phyloP scores from a whole-genome alignment of 1,284 basidiomycete genomes.

The Rhodotorula mucilaginosa region DNA sequence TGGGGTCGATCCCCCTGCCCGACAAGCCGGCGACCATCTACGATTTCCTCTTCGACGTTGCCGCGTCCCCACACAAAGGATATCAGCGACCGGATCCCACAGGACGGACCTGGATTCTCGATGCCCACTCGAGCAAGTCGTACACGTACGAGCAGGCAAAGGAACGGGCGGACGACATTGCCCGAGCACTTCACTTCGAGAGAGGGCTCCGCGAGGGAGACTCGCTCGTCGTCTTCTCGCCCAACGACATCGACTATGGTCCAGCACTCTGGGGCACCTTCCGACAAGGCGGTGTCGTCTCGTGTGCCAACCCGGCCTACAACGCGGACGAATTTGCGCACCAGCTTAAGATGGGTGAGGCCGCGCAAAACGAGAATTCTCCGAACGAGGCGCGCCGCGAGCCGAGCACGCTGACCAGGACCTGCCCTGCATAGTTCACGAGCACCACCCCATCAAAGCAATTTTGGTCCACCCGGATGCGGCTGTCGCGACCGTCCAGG shows the following conservation, averaged over 20 bases:
- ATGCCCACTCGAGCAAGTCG: conserved; percentile 6
- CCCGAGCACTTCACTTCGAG: conserved; percentile 14
- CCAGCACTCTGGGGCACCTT: conserved; percentile 71
- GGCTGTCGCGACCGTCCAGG: conserved; percentile 57
- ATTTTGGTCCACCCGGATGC: conserved; percentile 60
- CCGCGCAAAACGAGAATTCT: not conserved
- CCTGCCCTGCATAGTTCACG: conserved; percentile 51
- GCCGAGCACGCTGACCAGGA: not conserved
- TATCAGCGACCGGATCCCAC: not conserved
- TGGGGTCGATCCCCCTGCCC: conserved; percentile 8
- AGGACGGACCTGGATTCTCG: conserved; percentile 27
- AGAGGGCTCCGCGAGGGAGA: conserved; percentile 16
- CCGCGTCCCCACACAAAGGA: not conserved
- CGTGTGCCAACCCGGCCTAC: conserved; percentile 70
- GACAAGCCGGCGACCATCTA: conserved; percentile 17
- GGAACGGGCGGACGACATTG: conserved; percentile 17
- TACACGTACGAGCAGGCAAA: conserved; percentile 13
- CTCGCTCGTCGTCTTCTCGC: conserved; percentile 19
- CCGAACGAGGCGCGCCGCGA: not conserved
- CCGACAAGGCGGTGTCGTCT: conserved; percentile 66
- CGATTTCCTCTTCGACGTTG: conserved; percentile 29
- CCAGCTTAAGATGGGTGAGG: conserved; percentile 39
- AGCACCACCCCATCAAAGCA: conserved; percentile 59
- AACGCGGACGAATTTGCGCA: conserved; percentile 60
- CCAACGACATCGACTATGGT: conserved; percentile 59